Evolutionary conservation across 371 early-diverging fungal species (phyloP).

Genomic region (Syncephalis plumigaleata): DNA sequence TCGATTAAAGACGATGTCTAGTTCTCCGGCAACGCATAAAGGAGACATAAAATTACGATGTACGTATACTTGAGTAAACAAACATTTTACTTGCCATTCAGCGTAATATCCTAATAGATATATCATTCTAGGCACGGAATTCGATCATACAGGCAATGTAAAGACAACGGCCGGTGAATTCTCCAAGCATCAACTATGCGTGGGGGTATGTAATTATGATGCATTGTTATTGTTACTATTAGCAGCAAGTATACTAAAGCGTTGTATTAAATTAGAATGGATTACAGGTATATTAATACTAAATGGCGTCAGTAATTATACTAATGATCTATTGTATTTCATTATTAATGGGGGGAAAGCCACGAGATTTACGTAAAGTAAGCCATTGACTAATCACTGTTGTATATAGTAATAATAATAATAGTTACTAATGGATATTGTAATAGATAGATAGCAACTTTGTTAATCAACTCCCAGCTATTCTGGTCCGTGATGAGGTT

Average conservation of each 20-base stretch:
- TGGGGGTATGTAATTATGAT: conserved; percentile 12
- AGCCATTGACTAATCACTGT: not conserved
- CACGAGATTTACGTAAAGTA: conserved; percentile 55
- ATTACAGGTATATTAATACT: conserved; percentile 16
- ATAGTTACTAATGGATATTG: not conserved
- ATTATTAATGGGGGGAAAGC: conserved; percentile 3
- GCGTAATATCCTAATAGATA: too few relatives aligned
- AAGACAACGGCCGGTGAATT: conserved; percentile 58
- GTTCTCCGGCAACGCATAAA: too few relatives aligned
- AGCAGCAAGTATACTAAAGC: not conserved
- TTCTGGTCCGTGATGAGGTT: conserved; percentile 71
- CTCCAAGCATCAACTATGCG: conserved; percentile 54
- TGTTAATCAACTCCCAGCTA: conserved; percentile 60
- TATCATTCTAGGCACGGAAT: conserved; percentile 38
- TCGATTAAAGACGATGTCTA: too few relatives aligned
- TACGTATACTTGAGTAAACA: too few relatives aligned
- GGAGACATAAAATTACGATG: too few relatives aligned
- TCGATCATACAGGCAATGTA: conserved; percentile 49
- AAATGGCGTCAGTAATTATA: not conserved
- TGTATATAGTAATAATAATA: too few relatives aligned
- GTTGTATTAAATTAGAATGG: conserved; percentile 34
- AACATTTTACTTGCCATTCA: too few relatives aligned
- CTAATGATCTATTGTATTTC: not conserved
- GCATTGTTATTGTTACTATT: not conserved
- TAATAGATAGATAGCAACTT: conserved; percentile 47